A percentile compares a stretch with the other conserved stretches of the same genome.
phyloP scores from a whole-genome alignment of 345 rosid genomes.

The Arabis alpina region DNA sequence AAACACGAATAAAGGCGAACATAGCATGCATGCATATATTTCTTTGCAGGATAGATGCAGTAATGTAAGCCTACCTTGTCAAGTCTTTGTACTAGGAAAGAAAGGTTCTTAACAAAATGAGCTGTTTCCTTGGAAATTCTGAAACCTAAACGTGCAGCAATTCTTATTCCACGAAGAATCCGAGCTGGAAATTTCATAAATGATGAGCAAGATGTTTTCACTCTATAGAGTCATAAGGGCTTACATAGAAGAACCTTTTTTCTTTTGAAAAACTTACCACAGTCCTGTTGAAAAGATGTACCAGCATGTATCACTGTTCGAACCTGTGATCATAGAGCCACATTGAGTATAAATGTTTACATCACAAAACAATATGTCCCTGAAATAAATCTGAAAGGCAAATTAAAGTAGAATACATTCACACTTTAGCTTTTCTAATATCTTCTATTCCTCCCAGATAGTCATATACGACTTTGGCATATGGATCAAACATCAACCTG shows the following conservation, averaged over 20 bases:
- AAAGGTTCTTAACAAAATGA: slow-evolving; percentile 63
- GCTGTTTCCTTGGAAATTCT: slow-evolving; percentile 82
- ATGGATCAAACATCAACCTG: slow-evolving; percentile 97
- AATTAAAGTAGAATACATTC: slow-evolving; percentile 55
- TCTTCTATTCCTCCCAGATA: slow-evolving; percentile 93
- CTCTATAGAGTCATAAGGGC: not conserved
- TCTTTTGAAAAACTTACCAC: slow-evolving; percentile 51
- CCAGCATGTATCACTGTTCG: slow-evolving; percentile 64
- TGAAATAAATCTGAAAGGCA: slow-evolving; percentile 39
- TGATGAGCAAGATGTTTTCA: slow-evolving; percentile 1
- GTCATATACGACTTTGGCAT: slow-evolving; percentile 76
- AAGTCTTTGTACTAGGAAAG: slow-evolving; percentile 62
- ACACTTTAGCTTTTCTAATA: slow-evolving; percentile 89
- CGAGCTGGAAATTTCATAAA: slow-evolving; percentile 61
- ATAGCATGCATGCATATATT: not conserved
- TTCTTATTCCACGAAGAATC: slow-evolving; percentile 75
- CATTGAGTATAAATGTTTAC: slow-evolving; percentile 27
- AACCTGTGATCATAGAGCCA: slow-evolving; percentile 49
- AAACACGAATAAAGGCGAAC: not conserved
- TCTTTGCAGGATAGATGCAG: slow-evolving; percentile 9
- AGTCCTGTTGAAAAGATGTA: slow-evolving; percentile 75
- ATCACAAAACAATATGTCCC: not conserved
- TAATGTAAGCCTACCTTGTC: slow-evolving; percentile 59
- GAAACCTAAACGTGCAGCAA: slow-evolving; percentile 79
- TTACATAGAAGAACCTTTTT: not conserved